Evolutionary conservation across 2,329 filamentous ascomycete genomes (phyloP), one percentile per base, ranked within the genome.

Genomic region (Hirsutella minnesotensis): DNA sequence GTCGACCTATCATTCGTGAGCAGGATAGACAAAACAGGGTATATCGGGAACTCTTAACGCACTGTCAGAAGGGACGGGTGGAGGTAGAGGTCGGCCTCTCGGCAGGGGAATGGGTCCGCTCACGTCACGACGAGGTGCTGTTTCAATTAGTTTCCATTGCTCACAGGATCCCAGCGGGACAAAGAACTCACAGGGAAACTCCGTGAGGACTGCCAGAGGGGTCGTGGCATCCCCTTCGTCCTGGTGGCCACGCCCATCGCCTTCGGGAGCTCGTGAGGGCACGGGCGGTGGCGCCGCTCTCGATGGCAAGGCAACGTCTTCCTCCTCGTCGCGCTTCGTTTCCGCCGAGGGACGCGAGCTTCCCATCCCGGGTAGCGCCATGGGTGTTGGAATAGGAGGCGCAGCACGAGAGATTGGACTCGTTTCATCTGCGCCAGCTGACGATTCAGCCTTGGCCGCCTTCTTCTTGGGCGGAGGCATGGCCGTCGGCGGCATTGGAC

Each of bases 301-400:
- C 39, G 49, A 31, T 31, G 51, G 44, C 16, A 40, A 34, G 8
- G 50, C 46, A 30, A 52, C 45, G 34, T 59, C 56, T 20, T 66
- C 61, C 27, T 60, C 59, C 12, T 61, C 58, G 10, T 52, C 38
- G 22, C 70, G 46, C 69, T 67, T 22, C 10, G 51, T 48, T 44
- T 65, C 65, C 27, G 67, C 65, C n/a, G 63, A 55, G 40, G 66
- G 74, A 51, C 58, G 70, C 49, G 70, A 72, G 44, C 71, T 72
- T 48, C 77, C 73, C 75, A 94, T 78, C 9, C 86, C 86, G 13
- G 86, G 85, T 46, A 94, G 63, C 58, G 73, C 67, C 68, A 81
- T 79, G 63, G 78, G 71, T 10, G 64, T 68, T 4, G 77, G 75
- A 18, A 82, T 63, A 7, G 77, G 73, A 30, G 75, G 71, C 20